Evolutionary conservation across 2,329 filamentous ascomycete genomes (phyloP), one percentile per base, ranked within the genome.

Genomic region (Dothidotthia symphoricarpi): DNA sequence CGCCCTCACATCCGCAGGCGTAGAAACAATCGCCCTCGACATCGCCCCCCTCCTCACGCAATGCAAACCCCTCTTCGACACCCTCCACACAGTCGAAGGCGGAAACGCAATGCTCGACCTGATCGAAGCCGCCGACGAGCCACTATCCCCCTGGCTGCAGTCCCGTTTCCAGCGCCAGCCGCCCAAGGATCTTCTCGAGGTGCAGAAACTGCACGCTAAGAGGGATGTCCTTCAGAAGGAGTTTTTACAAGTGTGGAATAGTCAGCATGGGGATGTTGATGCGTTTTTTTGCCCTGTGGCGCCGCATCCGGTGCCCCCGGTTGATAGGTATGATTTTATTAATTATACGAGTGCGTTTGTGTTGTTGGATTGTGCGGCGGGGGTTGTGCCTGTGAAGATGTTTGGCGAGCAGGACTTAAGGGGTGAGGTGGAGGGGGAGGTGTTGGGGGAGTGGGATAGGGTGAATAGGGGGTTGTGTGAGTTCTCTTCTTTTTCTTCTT

Each of bases 261-360:
- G 51, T 51, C 57, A 6, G 55, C 63, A 35, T 63, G 60, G 69
- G 30, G 60, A 57, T 3, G 66, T 85, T 6, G 81, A 85, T 66
- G 78, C 79, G 0, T 74, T 85, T 34, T 74, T 85, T 38, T 80
- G 75, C 45, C 82, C 81, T 0, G 69, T 83, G 0, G 81, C 81
- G 11, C 80, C 81, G 2, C 82, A 85, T 59, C 78, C 81, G 0
- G 74, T 81, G 0, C 78, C 81, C 1, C 71, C 74, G 8, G 75
- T 82, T 37, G 82, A 85, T 63, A 68, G 73, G 2, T 85, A 79
- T 64, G 82, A 82, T 56, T 75, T 75, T 0, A 75, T 79, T 0
- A 76, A 79, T 39, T 85, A 84, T 54, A 83, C 80, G 1, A 76
- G 71, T 15, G 73, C 70, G 1, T 83, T 81, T 52, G 80, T 83